phyloP scores from a whole-genome alignment of 164 flowering plant species.

The Aristolochia fimbriata region DNA sequence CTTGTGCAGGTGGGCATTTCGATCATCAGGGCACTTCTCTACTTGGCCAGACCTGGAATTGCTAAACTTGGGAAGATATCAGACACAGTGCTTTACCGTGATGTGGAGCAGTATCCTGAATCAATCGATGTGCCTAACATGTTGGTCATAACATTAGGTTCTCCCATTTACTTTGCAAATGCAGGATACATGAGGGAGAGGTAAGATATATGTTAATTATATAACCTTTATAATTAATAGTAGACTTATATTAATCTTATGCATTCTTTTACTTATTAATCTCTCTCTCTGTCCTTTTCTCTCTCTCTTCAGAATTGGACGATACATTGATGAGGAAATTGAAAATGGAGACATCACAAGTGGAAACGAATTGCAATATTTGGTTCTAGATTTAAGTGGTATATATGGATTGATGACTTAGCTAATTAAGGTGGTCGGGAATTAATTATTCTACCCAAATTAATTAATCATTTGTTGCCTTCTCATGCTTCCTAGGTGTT shows the following conservation, averaged over 20 bases:
- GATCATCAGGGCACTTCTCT: constrained; percentile 44
- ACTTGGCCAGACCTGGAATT: constrained; percentile 61
- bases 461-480: neutral
- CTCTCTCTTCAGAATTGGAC: constrained; percentile 29
- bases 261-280: neutral
- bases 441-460: neutral
- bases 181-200: constrained; percentile 56
- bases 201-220: constrained; percentile 21
- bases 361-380: constrained; percentile 25
- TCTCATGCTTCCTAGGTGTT: constrained; percentile 35
- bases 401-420: neutral
- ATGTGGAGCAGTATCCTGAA: constrained; percentile 56
- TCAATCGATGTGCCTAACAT: constrained; percentile 30
- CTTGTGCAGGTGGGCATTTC: constrained; percentile 43
- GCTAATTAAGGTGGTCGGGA: neutral
- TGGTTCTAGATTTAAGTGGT: constrained; percentile 68
- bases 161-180: constrained; percentile 67
- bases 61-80: constrained; percentile 56
- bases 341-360: constrained; percentile 9
- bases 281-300: neutral
- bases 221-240: too few relatives aligned
- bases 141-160: constrained; percentile 51
- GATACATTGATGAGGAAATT: constrained; percentile 53
- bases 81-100: constrained; percentile 35
- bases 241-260: neutral